Conservation (phyloP, 192 early-diverging fungal species). For the Gryganskiella cystojenkinii region DNA sequence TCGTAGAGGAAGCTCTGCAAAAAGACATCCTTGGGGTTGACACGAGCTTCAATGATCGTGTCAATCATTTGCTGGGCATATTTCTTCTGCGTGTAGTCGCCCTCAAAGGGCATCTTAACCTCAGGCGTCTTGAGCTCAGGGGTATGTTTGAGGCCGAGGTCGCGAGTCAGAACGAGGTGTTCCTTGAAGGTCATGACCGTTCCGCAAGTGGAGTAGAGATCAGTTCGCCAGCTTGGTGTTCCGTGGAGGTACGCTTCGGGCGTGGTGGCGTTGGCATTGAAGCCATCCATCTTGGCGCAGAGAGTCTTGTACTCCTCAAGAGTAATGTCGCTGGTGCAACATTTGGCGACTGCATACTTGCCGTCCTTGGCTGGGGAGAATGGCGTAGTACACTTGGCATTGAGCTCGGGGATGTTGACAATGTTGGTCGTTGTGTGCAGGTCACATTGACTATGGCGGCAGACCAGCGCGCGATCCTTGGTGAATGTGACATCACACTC, state of each 20-base stretch:
- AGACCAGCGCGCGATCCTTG: slow-evolving; percentile 5
- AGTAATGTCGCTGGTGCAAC: slow-evolving; percentile 6
- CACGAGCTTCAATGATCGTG: slow-evolving; percentile 5
- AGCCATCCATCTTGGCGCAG: slow-evolving; percentile 8
- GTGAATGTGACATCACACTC: slow-evolving; percentile 3
- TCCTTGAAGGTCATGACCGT: slow-evolving; percentile 7
- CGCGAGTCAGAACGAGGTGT: slow-evolving; percentile 1
- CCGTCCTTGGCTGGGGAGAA: slow-evolving; percentile 8
- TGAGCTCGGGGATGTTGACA: slow-evolving; percentile 8
- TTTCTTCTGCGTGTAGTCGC: slow-evolving; percentile 8
- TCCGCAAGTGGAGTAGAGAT: slow-evolving; percentile 5
- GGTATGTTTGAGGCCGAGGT: slow-evolving; percentile 1
- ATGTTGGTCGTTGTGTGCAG: slow-evolving; percentile 8
- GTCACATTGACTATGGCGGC: slow-evolving; percentile 7
- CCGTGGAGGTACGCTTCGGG: slow-evolving; percentile 5
- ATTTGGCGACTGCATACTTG: slow-evolving; percentile 7
- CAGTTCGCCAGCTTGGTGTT: slow-evolving; percentile 6
- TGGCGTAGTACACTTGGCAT: slow-evolving; percentile 10
- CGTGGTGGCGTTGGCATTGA: slow-evolving; percentile 6
- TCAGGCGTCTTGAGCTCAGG: slow-evolving; percentile 8
- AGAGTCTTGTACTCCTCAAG: slow-evolving; percentile 6
- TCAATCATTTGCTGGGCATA: slow-evolving; percentile 4
- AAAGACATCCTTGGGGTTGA: slow-evolving; percentile 7
- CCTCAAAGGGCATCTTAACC: slow-evolving; percentile 8
- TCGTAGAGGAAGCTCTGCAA: slow-evolving; percentile 7